These are phyloP conservation scores for Leccinum disarticulatum DNA, from an alignment of 768 basidiomycete genomes.

Conservation along the genomic window DNA sequence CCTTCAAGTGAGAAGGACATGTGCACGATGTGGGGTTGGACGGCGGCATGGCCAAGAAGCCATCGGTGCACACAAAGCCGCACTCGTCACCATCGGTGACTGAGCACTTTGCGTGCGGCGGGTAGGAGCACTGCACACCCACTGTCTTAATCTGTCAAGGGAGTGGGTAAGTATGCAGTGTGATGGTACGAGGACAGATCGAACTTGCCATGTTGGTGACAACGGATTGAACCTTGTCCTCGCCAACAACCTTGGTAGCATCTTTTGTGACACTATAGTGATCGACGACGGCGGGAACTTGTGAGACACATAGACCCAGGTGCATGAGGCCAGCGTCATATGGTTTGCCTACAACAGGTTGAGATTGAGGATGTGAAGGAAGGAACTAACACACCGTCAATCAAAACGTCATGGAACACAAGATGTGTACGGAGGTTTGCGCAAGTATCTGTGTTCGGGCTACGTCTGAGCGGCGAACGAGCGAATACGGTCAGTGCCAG, in stretches of 20 bases:
- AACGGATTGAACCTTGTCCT: slow-evolving; percentile 19
- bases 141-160: slow-evolving; percentile 24
- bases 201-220: slow-evolving; percentile 26
- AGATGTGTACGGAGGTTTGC: slow-evolving; percentile 17
- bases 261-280: slow-evolving; percentile 22
- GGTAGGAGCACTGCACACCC: slow-evolving; percentile 32
- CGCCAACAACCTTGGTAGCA: slow-evolving; percentile 25
- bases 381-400: slow-evolving; percentile 7
- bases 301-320: slow-evolving; percentile 31
- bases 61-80: slow-evolving; percentile 30
- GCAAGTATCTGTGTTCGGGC: slow-evolving; percentile 13
- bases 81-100: slow-evolving; percentile 25
- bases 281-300: slow-evolving; percentile 24
- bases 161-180: background rate
- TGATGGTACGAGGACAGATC: background rate
- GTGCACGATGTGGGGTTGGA: slow-evolving; percentile 24
- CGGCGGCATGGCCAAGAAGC: slow-evolving; percentile 24
- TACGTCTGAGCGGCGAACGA: slow-evolving; percentile 12
- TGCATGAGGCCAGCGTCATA: slow-evolving; percentile 29
- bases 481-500: slow-evolving; percentile 17
- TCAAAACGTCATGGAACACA: slow-evolving; percentile 14
- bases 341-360: slow-evolving; percentile 14
- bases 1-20: slow-evolving; percentile 29
- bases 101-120: slow-evolving; percentile 26
- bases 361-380: no score